Conservation (phyloP, 2,329 filamentous ascomycete genomes). For the Botrytis fragariae region DNA sequence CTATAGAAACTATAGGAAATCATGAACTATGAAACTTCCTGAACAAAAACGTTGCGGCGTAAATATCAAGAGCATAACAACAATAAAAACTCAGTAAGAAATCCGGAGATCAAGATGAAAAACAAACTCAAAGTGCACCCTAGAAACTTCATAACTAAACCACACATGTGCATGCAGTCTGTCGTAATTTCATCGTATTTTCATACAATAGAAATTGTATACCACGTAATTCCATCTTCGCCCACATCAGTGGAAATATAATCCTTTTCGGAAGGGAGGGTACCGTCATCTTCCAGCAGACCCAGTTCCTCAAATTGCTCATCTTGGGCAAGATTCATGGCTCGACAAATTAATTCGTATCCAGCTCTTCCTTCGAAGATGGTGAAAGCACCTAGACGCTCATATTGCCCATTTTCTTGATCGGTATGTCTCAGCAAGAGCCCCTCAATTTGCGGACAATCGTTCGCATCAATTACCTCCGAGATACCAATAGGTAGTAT, state of each 20-base stretch:
- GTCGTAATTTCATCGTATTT: background rate
- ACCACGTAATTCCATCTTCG: background rate
- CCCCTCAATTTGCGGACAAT: too few relatives aligned
- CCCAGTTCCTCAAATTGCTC: background rate
- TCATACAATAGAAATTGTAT: background rate
- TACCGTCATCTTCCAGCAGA: too few relatives aligned
- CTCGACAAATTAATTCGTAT: background rate
- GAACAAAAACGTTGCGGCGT: rapidly evolving
- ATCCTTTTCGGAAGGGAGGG: background rate
- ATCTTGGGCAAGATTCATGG: background rate
- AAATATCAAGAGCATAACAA: background rate
- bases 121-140: background rate
- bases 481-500: background rate
- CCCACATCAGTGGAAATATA: background rate
- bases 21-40: rapidly evolving
- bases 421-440: rapidly evolving
- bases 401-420: background rate
- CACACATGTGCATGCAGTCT: background rate
- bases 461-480: too few relatives aligned
- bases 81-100: rapidly evolving
- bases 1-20: background rate
- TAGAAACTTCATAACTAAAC: background rate
- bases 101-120: background rate
- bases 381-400: background rate
- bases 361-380: rapidly evolving